phyloP scores from a whole-genome alignment of 1,284 basidiomycete species.

The Somion occarium region DNA sequence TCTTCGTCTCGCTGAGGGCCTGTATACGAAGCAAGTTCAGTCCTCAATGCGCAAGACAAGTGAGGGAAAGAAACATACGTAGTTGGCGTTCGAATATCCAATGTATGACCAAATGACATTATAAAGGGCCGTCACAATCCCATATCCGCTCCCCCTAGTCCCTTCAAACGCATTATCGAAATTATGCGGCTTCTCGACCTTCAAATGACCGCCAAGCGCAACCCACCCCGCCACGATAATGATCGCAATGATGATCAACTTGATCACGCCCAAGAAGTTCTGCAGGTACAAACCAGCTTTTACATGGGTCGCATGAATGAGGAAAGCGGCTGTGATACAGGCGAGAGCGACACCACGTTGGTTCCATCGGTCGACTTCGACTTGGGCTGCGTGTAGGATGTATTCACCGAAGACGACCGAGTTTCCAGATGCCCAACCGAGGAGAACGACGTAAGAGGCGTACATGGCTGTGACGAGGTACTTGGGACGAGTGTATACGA shows the following conservation, averaged over 20 bases:
- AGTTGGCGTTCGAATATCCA: constrained; percentile 64
- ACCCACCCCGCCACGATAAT: constrained; percentile 42
- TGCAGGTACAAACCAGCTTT: constrained; percentile 57
- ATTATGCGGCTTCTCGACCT: constrained; percentile 43
- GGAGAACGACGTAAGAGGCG: constrained; percentile 17
- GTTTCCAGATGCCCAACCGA: constrained; percentile 49
- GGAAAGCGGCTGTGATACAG: constrained; percentile 47
- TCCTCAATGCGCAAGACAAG: neutral
- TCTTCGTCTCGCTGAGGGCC: constrained; percentile 49
- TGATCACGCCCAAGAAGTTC: constrained; percentile 55
- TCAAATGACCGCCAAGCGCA: constrained; percentile 35
- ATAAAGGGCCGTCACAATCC: constrained; percentile 47
- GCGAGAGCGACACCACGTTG: constrained; percentile 28
- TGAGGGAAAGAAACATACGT: constrained; percentile 27
- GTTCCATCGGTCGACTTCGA: constrained; percentile 16
- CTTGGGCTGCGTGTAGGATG: constrained; percentile 34
- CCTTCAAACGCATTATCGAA: constrained; percentile 35
- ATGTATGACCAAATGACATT: constrained; percentile 60
- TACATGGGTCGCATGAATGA: constrained; percentile 49
- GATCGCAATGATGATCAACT: constrained; percentile 47
- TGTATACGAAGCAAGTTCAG: neutral
- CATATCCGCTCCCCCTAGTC: constrained; percentile 38
- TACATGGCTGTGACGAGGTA: constrained; percentile 49
- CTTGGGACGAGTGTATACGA: constrained; percentile 45
- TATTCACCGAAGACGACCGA: constrained; percentile 59